phyloP scores from a whole-genome alignment of 2,329 filamentous ascomycete species.

The Pyrenophora teres region DNA sequence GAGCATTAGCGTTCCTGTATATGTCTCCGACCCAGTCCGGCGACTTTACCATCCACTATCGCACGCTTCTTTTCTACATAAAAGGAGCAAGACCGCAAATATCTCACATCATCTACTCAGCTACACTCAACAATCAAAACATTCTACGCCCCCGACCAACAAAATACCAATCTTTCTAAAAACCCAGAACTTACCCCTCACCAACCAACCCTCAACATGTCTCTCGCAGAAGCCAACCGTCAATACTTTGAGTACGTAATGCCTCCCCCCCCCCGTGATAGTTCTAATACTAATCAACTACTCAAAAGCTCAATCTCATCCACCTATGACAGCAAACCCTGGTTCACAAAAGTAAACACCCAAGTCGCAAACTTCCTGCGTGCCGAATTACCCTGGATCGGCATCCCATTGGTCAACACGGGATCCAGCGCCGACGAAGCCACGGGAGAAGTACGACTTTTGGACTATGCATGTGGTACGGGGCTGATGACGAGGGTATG shows the following conservation, averaged over 20 bases:
- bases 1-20: constrained; percentile 10
- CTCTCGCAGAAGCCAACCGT: constrained; percentile 43
- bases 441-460: constrained; percentile 53
- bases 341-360: constrained; percentile 58
- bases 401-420: constrained; percentile 58
- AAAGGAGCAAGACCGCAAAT: neutral
- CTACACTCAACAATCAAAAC: neutral
- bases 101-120: neutral
- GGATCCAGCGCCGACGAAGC: constrained; percentile 33
- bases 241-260: constrained; percentile 40
- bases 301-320: constrained; percentile 56
- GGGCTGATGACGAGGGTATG: constrained; percentile 67
- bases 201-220: constrained; percentile 23
- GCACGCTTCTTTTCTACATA: neutral
- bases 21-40: constrained; percentile 26
- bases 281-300: neutral
- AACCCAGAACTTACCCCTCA: neutral
- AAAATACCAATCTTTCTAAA: neutral
- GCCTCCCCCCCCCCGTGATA: no score
- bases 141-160: neutral
- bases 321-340: constrained; percentile 59
- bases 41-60: constrained; percentile 14
- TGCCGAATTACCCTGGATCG: constrained; percentile 63
- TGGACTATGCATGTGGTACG: constrained; percentile 77
- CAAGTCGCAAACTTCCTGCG: constrained; percentile 62